Conservation (phyloP, 768 basidiomycete species). For the Lentinula lateritia region DNA sequence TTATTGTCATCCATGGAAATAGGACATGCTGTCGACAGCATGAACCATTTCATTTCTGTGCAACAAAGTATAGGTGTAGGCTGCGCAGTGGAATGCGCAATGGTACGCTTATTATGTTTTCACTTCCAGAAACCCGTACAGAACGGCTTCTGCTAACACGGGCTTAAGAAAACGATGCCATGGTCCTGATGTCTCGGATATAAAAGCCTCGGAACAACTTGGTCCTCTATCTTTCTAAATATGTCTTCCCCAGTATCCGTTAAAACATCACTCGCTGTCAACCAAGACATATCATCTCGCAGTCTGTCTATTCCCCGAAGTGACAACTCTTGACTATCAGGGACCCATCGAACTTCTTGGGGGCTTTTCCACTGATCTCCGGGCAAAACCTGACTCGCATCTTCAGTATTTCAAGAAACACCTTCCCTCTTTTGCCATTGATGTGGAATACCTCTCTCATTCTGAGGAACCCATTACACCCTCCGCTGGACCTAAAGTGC, state of each 20-base stretch:
- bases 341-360: constrained; percentile 26
- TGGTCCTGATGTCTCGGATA: no score
- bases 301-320: constrained; percentile 26
- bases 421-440: constrained; percentile 11
- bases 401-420: neutral
- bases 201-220: no score
- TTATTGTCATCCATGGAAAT: no score
- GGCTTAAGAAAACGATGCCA: no score
- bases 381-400: constrained; percentile 4
- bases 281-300: constrained; percentile 14
- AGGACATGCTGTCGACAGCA: no score
- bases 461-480: constrained; percentile 16
- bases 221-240: no score
- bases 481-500: constrained; percentile 12
- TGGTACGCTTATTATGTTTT: no score
- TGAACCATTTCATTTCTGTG: no score
- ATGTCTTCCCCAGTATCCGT: neutral
- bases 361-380: constrained; percentile 12
- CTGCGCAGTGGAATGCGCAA: no score
- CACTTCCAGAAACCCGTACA: no score
- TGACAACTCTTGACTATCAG: constrained; percentile 24
- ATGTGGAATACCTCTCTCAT: constrained; percentile 17
- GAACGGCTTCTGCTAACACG: no score
- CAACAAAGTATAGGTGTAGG: no score
- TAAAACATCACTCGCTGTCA: neutral